Base-by-base conservation (phyloP, 2,329 filamentous ascomycete species). In the Ophiocordyceps camponoti-saundersi region DNA sequence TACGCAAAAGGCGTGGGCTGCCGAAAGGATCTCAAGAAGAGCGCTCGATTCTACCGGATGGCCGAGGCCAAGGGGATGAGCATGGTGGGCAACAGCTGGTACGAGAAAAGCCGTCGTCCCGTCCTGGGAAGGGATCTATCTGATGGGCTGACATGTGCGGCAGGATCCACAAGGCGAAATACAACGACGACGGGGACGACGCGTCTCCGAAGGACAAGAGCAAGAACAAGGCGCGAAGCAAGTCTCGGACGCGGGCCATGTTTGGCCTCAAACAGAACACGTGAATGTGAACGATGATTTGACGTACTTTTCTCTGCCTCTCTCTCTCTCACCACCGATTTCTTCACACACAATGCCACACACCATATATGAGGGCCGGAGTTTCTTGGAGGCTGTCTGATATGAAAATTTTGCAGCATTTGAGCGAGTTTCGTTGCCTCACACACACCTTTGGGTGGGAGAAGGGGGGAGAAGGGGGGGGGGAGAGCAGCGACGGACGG, bases 51-150 rank as follows among this genome's bases (percentile, higher is more conserved):
- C 57, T 96, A 96, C 62, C 81, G 92, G 21, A 74, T 82, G 69
- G 92, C 92, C 6, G 92, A 95, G 61, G 80, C 82, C 22, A 92
- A 92, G 65, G 92, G 92, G 7, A 89, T 95, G 72, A 94, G 80
- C 64, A 96, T 96, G 88, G 83, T 95, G 48, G 92, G 92, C 47
- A 96, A 96, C 62, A 95, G 88, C 70, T 98, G 92, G 90, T 95
- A 72, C 60, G 85, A n/a, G n/a, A n/a, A n/a, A n/a, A n/a, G 75
- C 30, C 20, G 18, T 34, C 13, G 18, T 34, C 15, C 42, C 45
- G 20, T 46, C 30, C 44, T 6, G 21, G 2, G 15, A 32, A 15
- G 18, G 10, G 6, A n/a, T 15, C 29, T 29, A n/a, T 6, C 22
- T 6, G 23, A 21, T 18, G 7, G 21, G 7, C 46, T 46, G 4